Evolutionary conservation across 192 early-diverging fungal species (phyloP).

Genomic region (Coemansia sp.): DNA sequence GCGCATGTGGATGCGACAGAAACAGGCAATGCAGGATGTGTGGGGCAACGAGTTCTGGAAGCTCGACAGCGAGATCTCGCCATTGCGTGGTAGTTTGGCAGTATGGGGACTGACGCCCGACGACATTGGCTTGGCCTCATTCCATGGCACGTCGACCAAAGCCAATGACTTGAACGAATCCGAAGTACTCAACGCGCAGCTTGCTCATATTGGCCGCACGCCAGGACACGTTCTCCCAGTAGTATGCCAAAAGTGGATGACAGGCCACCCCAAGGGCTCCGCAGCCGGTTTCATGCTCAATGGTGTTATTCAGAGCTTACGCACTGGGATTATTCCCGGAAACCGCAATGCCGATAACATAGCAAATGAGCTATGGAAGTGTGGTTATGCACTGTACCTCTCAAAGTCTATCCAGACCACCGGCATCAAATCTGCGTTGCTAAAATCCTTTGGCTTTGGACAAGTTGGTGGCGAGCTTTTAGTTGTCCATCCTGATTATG

Average conservation of each 20-base stretch:
- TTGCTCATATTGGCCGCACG: too few species aligned
- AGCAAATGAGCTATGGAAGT: slow-evolving; percentile 65
- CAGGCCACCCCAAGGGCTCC: slow-evolving; percentile 87
- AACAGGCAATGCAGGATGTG: slow-evolving; percentile 60
- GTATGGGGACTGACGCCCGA: slow-evolving; percentile 85
- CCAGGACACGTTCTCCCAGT: slow-evolving; percentile 79
- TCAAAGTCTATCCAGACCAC: slow-evolving; percentile 64
- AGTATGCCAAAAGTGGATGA: slow-evolving; percentile 91
- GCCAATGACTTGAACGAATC: too few species aligned
- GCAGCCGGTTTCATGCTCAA: slow-evolving; percentile 95
- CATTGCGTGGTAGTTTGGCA: slow-evolving; percentile 83
- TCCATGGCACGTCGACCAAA: too few species aligned
- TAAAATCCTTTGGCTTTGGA: slow-evolving; percentile 73
- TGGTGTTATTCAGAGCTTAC: slow-evolving; percentile 79
- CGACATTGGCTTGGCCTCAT: slow-evolving; percentile 88
- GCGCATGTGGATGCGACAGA: slow-evolving; percentile 60
- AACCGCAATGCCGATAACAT: too few species aligned
- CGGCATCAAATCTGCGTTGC: slow-evolving; percentile 64
- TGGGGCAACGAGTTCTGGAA: slow-evolving; percentile 87
- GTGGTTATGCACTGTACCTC: slow-evolving; percentile 79
- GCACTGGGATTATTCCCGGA: slow-evolving; percentile 84
- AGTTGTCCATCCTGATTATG: slow-evolving; percentile 64
- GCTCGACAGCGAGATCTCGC: slow-evolving; percentile 71
- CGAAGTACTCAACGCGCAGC: too few species aligned
- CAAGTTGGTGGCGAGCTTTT: slow-evolving; percentile 69